Percentiles rank a stretch among this genome's conserved stretches.
These are phyloP conservation scores for Arabis alpina DNA, from an alignment of 345 rosid genomes.

Conservation along the genomic window DNA sequence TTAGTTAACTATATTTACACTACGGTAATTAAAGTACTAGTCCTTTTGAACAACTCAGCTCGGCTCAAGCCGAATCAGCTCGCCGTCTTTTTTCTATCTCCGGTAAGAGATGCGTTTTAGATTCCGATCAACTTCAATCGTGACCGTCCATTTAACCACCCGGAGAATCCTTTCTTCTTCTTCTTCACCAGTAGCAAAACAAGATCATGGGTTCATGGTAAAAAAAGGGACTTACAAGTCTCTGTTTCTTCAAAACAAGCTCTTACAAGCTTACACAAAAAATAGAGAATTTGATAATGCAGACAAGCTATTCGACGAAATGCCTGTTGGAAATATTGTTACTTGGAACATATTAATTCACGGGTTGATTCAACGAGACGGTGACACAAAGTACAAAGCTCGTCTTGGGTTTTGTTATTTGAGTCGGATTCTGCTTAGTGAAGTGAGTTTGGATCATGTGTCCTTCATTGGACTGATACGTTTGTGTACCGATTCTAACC, in stretches of 20 bases:
- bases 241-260: conserved; percentile 56
- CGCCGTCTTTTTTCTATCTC: neutral
- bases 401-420: conserved; percentile 46
- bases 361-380: conserved; percentile 39
- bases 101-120: conserved; percentile 29
- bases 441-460: conserved; percentile 52
- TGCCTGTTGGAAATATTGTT: conserved; percentile 59
- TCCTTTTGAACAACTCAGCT: neutral
- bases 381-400: conserved; percentile 12
- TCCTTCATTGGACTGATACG: conserved; percentile 61
- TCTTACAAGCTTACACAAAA: conserved; percentile 54
- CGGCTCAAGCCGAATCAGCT: neutral
- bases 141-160: conserved; percentile 20
- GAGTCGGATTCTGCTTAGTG: conserved; percentile 51
- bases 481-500: conserved; percentile 46
- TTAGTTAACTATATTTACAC: too few species aligned
- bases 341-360: conserved; percentile 70
- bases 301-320: conserved; percentile 67
- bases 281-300: conserved; percentile 38
- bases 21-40: neutral
- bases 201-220: conserved; percentile 45
- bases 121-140: conserved; percentile 20
- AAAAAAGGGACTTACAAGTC: conserved; percentile 50
- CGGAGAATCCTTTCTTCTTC: neutral
- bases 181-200: conserved; percentile 33